Conservation (phyloP, 2,329 filamentous ascomycete species). For the Spiromastix sp. region DNA sequence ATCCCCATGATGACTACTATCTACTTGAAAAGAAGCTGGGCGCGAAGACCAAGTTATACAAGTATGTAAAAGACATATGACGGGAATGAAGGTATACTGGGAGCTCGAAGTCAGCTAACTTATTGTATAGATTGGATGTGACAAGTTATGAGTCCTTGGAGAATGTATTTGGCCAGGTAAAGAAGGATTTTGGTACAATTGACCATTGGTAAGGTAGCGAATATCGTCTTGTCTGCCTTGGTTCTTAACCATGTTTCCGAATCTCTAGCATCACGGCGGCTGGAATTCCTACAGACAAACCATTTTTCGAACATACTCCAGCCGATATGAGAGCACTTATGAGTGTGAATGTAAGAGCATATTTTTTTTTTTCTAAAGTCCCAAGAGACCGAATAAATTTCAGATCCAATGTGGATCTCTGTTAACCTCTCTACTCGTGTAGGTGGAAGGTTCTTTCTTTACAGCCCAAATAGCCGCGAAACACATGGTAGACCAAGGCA, state of each 20-base stretch:
- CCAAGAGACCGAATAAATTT: background rate
- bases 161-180: background rate
- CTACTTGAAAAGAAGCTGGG: constrained; percentile 1
- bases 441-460: constrained; percentile 36
- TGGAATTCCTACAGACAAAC: constrained; percentile 35
- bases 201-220: constrained; percentile 2
- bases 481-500: constrained; percentile 32
- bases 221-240: no score
- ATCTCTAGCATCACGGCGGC: constrained; percentile 2
- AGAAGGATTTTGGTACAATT: constrained; percentile 3
- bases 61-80: background rate
- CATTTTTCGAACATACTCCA: constrained; percentile 36
- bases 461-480: constrained; percentile 29
- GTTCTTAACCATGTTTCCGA: no score
- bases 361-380: background rate
- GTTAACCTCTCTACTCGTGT: no score
- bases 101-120: no score
- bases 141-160: constrained; percentile 1
- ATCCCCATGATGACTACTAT: constrained; percentile 4
- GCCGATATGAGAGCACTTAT: constrained; percentile 32
- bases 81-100: background rate
- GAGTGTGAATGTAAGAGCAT: constrained; percentile 30
- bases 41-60: constrained; percentile 1
- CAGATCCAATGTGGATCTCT: no score
- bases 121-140: constrained; percentile 2